Conservation (phyloP, 1,139 yeast genomes). For the Saccharomycopsis phalli region DNA sequence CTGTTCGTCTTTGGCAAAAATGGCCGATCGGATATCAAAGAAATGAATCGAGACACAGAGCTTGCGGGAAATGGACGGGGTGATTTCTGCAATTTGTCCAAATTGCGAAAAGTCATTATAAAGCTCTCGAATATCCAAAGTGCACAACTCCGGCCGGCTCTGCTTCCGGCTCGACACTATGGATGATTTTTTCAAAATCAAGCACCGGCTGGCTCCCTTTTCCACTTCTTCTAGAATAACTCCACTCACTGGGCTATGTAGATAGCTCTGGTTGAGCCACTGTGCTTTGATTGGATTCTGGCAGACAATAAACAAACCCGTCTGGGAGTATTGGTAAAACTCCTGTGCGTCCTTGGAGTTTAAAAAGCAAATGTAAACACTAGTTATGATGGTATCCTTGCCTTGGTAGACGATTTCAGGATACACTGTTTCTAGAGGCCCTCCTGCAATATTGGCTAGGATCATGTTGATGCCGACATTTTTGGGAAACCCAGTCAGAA, state of each 20-base stretch:
- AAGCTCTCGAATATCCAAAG: constrained; percentile 30
- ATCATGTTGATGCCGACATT: constrained; percentile 42
- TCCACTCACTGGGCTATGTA: constrained; percentile 28
- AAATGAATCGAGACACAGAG: constrained; percentile 56
- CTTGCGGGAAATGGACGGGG: constrained; percentile 60
- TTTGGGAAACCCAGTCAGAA: constrained; percentile 32
- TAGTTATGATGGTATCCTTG: constrained; percentile 17
- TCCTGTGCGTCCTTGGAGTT: constrained; percentile 44
- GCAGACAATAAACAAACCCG: constrained; percentile 53
- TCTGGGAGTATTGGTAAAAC: constrained; percentile 47
- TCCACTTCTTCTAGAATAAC: constrained; percentile 29
- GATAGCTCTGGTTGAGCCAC: constrained; percentile 25
- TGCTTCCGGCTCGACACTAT: background rate
- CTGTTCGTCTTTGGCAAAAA: constrained; percentile 47
- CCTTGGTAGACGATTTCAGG: constrained; percentile 29
- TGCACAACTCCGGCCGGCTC: constrained; percentile 13
- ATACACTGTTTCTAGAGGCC: constrained; percentile 46
- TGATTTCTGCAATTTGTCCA: constrained; percentile 56
- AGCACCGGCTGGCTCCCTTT: constrained; percentile 32
- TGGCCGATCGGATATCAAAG: constrained; percentile 54
- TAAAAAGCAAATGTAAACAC: constrained; percentile 37
- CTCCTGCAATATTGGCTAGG: constrained; percentile 58
- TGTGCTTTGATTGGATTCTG: constrained; percentile 41
- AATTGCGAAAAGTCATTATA: constrained; percentile 42
- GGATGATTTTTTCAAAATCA: constrained; percentile 30